Percentiles rank a stretch among this genome's conserved stretches.
Conservation (phyloP, 2,329 filamentous ascomycete genomes). For the Epicoccum nigrum region DNA sequence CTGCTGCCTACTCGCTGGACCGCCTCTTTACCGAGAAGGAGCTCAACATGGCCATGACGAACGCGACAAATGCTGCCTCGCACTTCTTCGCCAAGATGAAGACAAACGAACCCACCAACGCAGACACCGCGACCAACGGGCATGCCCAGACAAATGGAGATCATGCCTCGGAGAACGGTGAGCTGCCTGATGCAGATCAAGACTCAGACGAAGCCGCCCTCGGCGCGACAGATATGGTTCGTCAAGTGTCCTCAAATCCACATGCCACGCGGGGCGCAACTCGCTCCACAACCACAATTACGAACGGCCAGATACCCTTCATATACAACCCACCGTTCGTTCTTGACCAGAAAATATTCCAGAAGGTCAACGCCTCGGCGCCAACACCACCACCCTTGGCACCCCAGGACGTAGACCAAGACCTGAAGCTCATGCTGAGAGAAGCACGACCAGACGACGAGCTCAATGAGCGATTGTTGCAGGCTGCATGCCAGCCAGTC, state of each 20-base stretch:
- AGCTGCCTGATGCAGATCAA: slow-evolving; percentile 48
- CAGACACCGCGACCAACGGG: slow-evolving; percentile 41
- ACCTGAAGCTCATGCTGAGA: slow-evolving; percentile 56
- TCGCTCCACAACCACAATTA: slow-evolving; percentile 57
- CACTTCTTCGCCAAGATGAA: slow-evolving; percentile 63
- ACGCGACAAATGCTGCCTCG: slow-evolving; percentile 64
- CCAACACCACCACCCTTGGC: slow-evolving; percentile 54
- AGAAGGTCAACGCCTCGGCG: slow-evolving; percentile 55
- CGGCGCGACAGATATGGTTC: slow-evolving; percentile 64
- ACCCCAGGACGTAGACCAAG: slow-evolving; percentile 54
- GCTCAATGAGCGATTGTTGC: slow-evolving; percentile 47
- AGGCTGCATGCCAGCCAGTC: slow-evolving; percentile 42
- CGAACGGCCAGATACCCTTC: slow-evolving; percentile 51
- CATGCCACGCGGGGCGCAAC: slow-evolving; percentile 60
- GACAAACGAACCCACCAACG: slow-evolving; percentile 36
- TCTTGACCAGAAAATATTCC: slow-evolving; percentile 53
- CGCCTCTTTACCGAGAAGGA: slow-evolving; percentile 72
- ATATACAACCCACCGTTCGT: slow-evolving; percentile 51
- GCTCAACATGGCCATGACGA: slow-evolving; percentile 65
- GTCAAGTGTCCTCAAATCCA: slow-evolving; percentile 64
- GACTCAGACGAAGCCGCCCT: slow-evolving; percentile 49
- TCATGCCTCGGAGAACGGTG: slow-evolving; percentile 42
- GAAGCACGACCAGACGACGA: slow-evolving; percentile 47
- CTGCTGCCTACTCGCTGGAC: slow-evolving; percentile 65
- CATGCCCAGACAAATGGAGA: slow-evolving; percentile 43